phyloP scores from a whole-genome alignment of 1,284 basidiomycete genomes.

The Entoloma clypeatum region DNA sequence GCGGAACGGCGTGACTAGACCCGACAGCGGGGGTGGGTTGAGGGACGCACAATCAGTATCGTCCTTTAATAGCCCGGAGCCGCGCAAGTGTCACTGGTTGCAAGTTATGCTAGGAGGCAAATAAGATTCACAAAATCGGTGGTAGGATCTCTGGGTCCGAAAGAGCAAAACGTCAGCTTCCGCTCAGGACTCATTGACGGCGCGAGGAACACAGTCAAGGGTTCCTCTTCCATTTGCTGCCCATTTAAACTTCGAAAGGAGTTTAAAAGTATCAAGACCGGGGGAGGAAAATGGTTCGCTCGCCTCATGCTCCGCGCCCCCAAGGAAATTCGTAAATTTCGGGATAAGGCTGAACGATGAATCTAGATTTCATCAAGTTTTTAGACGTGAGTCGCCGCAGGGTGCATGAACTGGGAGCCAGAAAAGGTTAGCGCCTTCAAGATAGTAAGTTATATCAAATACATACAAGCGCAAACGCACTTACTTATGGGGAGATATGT shows the following conservation, averaged over 20 bases:
- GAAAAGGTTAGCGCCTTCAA: slow-evolving; percentile 33
- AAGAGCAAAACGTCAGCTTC: slow-evolving; percentile 31
- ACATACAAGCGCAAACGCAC: slow-evolving; percentile 3
- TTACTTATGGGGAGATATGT: no score
- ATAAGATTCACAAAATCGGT: slow-evolving; percentile 28
- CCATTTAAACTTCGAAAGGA: slow-evolving; percentile 25
- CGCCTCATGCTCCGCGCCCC: slow-evolving; percentile 19
- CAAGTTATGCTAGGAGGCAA: slow-evolving; percentile 20
- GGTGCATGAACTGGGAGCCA: slow-evolving; percentile 27
- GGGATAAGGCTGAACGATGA: slow-evolving; percentile 27
- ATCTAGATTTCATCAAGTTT: slow-evolving; percentile 38
- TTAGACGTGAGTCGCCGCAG: slow-evolving; percentile 32
- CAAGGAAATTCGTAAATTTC: slow-evolving; percentile 27
- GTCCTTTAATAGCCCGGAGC: slow-evolving; percentile 44
- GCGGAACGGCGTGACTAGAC: slow-evolving; percentile 26
- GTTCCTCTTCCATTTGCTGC: slow-evolving; percentile 19
- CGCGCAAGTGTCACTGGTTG: slow-evolving; percentile 40
- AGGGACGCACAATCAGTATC: slow-evolving; percentile 25
- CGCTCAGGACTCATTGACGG: slow-evolving; percentile 18
- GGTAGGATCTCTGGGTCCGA: slow-evolving; percentile 33
- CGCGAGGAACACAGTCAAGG: slow-evolving; percentile 11
- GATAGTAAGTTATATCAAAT: slow-evolving; percentile 13
- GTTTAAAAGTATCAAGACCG: slow-evolving; percentile 27
- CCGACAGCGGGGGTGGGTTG: slow-evolving; percentile 24
- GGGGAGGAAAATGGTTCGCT: slow-evolving; percentile 29